A percentile compares a stretch with the other conserved stretches of the same genome.
These are phyloP conservation scores for Russula vinacea DNA, from an alignment of 768 basidiomycete species.

Conservation along the genomic window DNA sequence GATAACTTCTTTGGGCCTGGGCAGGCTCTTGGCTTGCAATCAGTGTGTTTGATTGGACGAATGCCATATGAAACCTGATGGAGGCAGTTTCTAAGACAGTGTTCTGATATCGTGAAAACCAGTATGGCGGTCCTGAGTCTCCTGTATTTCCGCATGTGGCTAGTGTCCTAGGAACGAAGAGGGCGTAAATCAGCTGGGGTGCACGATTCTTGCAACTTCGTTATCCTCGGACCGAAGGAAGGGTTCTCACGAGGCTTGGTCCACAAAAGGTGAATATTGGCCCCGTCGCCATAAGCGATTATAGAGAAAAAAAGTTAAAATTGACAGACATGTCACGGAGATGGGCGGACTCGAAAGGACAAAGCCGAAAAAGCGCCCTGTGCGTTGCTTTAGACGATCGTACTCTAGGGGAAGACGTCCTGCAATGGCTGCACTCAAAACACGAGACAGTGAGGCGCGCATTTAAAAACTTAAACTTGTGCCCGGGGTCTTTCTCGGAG, in stretches of 20 bases:
- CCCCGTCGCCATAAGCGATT: background rate
- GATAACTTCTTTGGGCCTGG: background rate
- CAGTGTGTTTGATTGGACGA: background rate
- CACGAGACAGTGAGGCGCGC: background rate
- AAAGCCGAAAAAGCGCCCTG: background rate
- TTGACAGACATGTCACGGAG: background rate
- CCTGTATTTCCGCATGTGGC: too few relatives aligned
- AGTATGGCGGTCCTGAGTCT: background rate
- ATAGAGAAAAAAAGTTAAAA: background rate
- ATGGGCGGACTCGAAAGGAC: background rate
- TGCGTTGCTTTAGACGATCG: background rate
- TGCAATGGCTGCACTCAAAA: background rate
- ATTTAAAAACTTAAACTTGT: background rate
- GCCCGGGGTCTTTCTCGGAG: background rate
- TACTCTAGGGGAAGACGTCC: background rate
- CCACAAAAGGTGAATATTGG: background rate
- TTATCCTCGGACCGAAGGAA: background rate
- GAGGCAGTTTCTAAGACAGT: background rate
- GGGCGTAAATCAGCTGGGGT: too few relatives aligned
- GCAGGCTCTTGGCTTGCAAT: background rate
- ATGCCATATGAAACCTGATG: too few relatives aligned
- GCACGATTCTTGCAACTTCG: background rate
- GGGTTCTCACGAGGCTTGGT: background rate
- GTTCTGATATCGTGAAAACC: background rate
- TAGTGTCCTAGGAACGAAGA: slow-evolving; percentile 20